Evolutionary conservation across 495 filamentous ascomycete genomes (phyloP).

Genomic region (Aspergillus baeticus): DNA sequence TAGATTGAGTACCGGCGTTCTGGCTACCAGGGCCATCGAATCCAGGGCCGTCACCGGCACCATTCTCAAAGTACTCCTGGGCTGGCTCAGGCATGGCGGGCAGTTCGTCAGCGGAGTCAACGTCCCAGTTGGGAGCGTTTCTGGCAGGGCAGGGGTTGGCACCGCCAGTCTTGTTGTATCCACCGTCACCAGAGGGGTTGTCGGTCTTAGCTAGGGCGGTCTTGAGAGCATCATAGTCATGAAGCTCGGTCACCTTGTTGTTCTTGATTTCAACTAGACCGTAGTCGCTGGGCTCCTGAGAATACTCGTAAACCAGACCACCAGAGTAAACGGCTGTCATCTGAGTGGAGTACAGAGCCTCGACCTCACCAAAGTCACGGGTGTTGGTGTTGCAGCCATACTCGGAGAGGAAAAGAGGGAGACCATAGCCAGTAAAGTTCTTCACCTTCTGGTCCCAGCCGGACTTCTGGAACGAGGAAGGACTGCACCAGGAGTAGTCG

Average conservation of each 20-base stretch:
- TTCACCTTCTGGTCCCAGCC: conserved; percentile 92
- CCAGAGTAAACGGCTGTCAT: conserved; percentile 96
- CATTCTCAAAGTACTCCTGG: conserved; percentile 65
- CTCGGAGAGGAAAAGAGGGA: conserved; percentile 94
- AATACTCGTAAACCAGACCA: conserved; percentile 95
- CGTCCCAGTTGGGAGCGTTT: conserved; percentile 67
- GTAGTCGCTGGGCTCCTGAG: conserved; percentile 70
- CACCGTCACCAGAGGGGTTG: conserved; percentile 71
- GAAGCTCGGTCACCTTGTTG: conserved; percentile 49
- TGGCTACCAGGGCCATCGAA: conserved; percentile 73
- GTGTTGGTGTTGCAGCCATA: conserved; percentile 84
- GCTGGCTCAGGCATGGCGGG: conserved; percentile 74
- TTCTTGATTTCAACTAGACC: conserved; percentile 73
- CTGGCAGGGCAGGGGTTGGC: conserved; percentile 67
- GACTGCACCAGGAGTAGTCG: conserved; percentile 97
- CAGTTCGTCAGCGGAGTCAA: conserved; percentile 60
- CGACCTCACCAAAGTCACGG: conserved; percentile 79
- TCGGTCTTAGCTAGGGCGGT: conserved; percentile 59
- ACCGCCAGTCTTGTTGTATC: conserved; percentile 66
- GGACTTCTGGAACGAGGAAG: conserved; percentile 69
- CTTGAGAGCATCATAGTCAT: conserved; percentile 70
- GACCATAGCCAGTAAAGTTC: conserved; percentile 84
- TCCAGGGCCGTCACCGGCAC: conserved; percentile 71
- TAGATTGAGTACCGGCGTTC: conserved; percentile 60
- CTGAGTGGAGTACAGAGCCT: conserved; percentile 72